Base-by-base conservation (phyloP, 2,329 filamentous ascomycete genomes). In the Emergomyces pasteurianus region DNA sequence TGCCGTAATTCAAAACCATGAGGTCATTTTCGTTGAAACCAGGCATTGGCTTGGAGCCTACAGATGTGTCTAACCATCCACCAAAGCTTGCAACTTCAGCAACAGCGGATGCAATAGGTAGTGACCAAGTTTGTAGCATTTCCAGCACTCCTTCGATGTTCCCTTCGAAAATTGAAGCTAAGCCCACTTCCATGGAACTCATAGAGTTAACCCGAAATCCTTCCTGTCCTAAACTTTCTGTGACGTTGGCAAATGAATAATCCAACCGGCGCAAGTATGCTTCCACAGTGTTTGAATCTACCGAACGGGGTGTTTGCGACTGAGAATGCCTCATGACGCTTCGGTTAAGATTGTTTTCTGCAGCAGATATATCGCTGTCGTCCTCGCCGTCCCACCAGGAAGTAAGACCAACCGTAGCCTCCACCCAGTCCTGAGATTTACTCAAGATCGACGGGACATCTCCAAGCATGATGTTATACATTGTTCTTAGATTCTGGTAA, bases 301-400 rank as follows among this genome's bases (percentile, higher is more conserved):
- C 79, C 8, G 76, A 70, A 46, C 70, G 68, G 16, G 64, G 59
- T 12, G 73, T 67, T 18, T 80, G 74, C 26, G 76, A 74, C 60
- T 75, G 75, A 38, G 50, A 56, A 12, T 52, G 59, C 26, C 52
- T 61, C 34, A 23, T 55, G 7, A 56, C 21, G n/a, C 31, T 52
- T 38, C 63, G 63, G 26, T 67, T 63, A 43, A 53, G 36, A 26
- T 63, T 60, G 16, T 50, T 53, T 16, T 63, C 62, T 31, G 67
- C 61, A 43, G 73, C 69, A 1, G 72, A 65, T 34, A 74, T 65
- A 1, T 78, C 75, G 16, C 79, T 77, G 10, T 86, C 81, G 62
- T 85, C 83, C n/a, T 83, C 83, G 63, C 94, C 90, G 70, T 95
- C 87, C 91, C 92, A 96, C 92, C 92, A 97, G 6, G 88, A 86